Evolutionary conservation across 371 early-diverging fungal species (phyloP).

Genomic region (Mortierella polycephala): DNA sequence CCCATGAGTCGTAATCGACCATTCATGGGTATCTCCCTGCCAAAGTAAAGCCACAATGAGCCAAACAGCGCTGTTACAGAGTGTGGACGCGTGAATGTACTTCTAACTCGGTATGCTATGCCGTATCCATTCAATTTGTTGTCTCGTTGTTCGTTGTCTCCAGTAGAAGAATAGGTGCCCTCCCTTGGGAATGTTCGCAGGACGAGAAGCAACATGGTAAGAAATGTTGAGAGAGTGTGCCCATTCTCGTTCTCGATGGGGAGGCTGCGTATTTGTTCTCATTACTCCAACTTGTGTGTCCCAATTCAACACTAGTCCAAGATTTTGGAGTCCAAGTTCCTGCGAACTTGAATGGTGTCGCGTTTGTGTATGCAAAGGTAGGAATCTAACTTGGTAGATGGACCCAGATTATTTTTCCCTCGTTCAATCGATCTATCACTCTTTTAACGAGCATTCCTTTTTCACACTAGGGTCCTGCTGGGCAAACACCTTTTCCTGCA

Average conservation of each 20-base stretch:
- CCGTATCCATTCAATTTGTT: no score
- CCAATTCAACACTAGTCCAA: not conserved
- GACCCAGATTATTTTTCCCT: no score
- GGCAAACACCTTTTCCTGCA: conserved; percentile 46
- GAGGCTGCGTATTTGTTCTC: not conserved
- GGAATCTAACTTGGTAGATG: not conserved
- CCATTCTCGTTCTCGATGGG: not conserved
- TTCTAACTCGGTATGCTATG: no score
- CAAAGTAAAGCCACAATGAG: conserved; percentile 9
- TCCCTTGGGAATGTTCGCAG: conserved; percentile 1
- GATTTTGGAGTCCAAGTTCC: conserved; percentile 14
- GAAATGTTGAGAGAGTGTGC: not conserved
- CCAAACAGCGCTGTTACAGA: no score
- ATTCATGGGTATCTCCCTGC: conserved; percentile 27
- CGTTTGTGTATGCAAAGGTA: conserved; percentile 41
- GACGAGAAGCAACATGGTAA: not conserved
- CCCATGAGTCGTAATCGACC: conserved; percentile 27
- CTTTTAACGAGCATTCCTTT: not conserved
- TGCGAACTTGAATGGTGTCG: conserved; percentile 15
- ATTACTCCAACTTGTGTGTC: not conserved
- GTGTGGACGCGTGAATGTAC: no score
- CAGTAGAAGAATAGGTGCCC: conserved; percentile 1
- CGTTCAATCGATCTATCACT: not conserved
- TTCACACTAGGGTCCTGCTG: conserved; percentile 32
- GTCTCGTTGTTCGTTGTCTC: no score